These are phyloP conservation scores for Hymenoscyphus linearis DNA, from an alignment of 2,329 filamentous ascomycete genomes.

Conservation along the genomic window DNA sequence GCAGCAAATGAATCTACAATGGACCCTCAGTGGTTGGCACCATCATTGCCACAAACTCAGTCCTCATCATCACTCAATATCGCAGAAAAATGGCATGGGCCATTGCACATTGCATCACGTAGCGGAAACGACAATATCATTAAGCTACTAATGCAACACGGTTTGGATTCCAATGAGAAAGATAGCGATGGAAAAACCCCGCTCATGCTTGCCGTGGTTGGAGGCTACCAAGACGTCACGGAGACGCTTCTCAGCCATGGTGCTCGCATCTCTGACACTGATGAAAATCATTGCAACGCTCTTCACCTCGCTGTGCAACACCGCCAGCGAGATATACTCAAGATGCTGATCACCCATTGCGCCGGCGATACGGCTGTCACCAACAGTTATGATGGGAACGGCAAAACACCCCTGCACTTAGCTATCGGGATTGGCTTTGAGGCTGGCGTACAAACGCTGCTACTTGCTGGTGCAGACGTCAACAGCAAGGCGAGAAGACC, in stretches of 20 bases:
- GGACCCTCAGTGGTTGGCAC: too few relatives aligned
- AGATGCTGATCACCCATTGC: not conserved
- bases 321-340: not conserved
- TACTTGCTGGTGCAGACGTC: not conserved
- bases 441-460: not conserved
- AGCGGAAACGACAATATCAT: slow-evolving; percentile 3
- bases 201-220: slow-evolving; percentile 7
- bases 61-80: too few relatives aligned
- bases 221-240: slow-evolving; percentile 4
- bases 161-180: slow-evolving; percentile 2
- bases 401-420: not conserved
- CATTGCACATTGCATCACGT: slow-evolving; percentile 10
- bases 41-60: too few relatives aligned
- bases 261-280: slow-evolving; percentile 1
- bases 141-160: slow-evolving; percentile 6
- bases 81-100: too few relatives aligned
- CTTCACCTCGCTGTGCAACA: not conserved
- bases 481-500: not conserved
- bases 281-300: not conserved
- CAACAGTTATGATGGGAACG: not conserved
- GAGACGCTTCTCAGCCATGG: slow-evolving; percentile 3
- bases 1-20: too few relatives aligned
- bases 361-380: not conserved
- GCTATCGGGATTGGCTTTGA: not conserved
- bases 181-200: slow-evolving; percentile 4